phyloP scores from a whole-genome alignment of 2,329 filamentous ascomycete species.

The Aspergillus costaricaensis region DNA sequence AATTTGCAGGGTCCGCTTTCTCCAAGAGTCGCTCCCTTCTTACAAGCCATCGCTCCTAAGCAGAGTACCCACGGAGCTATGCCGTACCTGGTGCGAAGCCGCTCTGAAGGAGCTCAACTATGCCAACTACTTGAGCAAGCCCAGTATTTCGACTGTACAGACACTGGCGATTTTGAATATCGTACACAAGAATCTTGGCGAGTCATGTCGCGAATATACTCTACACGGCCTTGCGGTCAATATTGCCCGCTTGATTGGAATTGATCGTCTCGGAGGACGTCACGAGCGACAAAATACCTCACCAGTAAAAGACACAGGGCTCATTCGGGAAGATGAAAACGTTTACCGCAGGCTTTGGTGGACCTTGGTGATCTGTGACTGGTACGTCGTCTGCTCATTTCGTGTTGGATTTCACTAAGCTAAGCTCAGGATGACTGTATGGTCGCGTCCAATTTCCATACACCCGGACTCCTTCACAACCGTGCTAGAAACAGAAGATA shows the following conservation, averaged over 20 bases:
- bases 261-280: constrained; percentile 1
- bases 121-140: not conserved
- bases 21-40: not conserved
- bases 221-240: constrained; percentile 1
- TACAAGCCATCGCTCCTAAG: not conserved
- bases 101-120: not conserved
- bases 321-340: not conserved
- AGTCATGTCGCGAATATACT: constrained; percentile 1
- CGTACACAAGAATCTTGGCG: constrained; percentile 1
- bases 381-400: not conserved
- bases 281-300: not conserved
- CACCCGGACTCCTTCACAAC: constrained; percentile 3
- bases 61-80: not conserved
- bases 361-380: constrained; percentile 5
- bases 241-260: not conserved
- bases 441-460: constrained; percentile 2
- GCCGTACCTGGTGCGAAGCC: constrained; percentile 3
- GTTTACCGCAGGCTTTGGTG: constrained; percentile 1
- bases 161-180: constrained; percentile 1
- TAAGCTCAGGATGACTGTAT: not conserved
- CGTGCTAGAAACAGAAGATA: not conserved
- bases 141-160: constrained; percentile 3
- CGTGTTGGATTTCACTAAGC: not conserved
- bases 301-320: not conserved
- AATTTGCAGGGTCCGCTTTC: not conserved